phyloP scores from a whole-genome alignment of 2,329 filamentous ascomycete genomes.

The Sporothrix mexicana region DNA sequence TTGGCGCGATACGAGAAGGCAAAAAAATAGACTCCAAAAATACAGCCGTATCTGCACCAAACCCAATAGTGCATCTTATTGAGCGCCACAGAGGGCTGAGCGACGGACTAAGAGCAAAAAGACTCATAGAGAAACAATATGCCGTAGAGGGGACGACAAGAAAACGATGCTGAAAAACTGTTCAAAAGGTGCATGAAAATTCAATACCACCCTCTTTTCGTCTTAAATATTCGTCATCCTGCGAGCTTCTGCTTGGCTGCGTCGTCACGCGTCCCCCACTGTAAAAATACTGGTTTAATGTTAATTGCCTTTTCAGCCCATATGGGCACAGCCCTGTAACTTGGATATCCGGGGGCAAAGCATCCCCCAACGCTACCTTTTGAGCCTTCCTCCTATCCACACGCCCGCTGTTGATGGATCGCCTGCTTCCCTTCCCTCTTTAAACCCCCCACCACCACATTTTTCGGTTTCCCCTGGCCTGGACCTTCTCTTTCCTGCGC shows the following conservation, averaged over 20 bases:
- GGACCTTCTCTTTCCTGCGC: constrained; percentile 6
- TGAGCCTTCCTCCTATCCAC: neutral
- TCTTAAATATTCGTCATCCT: neutral
- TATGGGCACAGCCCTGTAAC: neutral
- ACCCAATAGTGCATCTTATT: neutral
- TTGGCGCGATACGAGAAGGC: neutral
- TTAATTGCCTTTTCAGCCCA: neutral
- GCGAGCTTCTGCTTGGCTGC: constrained; percentile 11
- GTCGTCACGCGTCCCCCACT: constrained; percentile 7
- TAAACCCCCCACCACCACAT: neutral
- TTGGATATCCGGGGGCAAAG: neutral
- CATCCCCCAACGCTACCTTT: neutral
- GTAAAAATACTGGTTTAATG: neutral
- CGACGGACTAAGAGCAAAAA: neutral
- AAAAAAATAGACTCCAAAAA: neutral
- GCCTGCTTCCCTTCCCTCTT: constrained; percentile 2
- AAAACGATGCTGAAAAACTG: neutral
- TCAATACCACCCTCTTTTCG: neutral
- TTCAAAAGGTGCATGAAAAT: too few species aligned
- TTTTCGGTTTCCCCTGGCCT: constrained; percentile 20
- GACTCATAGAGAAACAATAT: neutral
- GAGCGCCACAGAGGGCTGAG: constrained; percentile 14
- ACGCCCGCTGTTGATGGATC: neutral
- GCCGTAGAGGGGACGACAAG: neutral
- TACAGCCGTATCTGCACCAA: neutral